A percentile compares a stretch with the other conserved stretches of the same genome.
These are phyloP conservation scores for Rubia yunnanensis DNA, from an alignment of 257 asterid species.

Conservation along the genomic window DNA sequence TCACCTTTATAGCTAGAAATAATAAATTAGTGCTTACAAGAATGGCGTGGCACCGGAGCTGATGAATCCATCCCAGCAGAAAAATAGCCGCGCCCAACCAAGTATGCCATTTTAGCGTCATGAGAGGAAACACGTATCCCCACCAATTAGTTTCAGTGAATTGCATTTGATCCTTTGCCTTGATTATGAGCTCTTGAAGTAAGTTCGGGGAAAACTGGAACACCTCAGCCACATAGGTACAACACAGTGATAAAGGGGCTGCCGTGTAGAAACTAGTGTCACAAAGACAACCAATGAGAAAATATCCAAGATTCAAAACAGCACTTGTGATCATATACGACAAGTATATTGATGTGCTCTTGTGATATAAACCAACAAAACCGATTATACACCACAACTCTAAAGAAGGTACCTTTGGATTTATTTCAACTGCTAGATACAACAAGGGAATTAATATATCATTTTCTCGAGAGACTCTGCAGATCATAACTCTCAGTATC, in stretches of 20 bases:
- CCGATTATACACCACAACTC: no score
- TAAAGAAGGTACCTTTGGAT: no score
- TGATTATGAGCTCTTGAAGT: conserved; percentile 45
- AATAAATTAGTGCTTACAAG: conserved; percentile 43
- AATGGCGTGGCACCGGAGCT: conserved; percentile 61
- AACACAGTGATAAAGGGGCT: conserved; percentile 84
- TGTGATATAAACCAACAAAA: neutral
- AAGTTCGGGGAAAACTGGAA: conserved; percentile 31
- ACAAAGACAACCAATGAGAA: conserved; percentile 22
- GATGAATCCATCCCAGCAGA: conserved; percentile 83
- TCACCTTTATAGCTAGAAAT: neutral
- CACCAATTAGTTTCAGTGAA: conserved; percentile 30
- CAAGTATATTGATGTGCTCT: neutral
- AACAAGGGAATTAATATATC: neutral
- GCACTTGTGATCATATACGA: neutral
- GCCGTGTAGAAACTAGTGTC: conserved; percentile 65
- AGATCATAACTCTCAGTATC: neutral
- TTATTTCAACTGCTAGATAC: neutral
- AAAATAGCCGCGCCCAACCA: conserved; percentile 76
- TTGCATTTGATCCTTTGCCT: conserved; percentile 57
- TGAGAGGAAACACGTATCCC: conserved; percentile 50
- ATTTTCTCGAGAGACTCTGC: neutral
- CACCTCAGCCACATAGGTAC: conserved; percentile 45
- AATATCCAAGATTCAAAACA: neutral
- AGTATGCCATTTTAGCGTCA: conserved; percentile 54